phyloP scores from a whole-genome alignment of 495 filamentous ascomycete species.

The Xylaria acuta region DNA sequence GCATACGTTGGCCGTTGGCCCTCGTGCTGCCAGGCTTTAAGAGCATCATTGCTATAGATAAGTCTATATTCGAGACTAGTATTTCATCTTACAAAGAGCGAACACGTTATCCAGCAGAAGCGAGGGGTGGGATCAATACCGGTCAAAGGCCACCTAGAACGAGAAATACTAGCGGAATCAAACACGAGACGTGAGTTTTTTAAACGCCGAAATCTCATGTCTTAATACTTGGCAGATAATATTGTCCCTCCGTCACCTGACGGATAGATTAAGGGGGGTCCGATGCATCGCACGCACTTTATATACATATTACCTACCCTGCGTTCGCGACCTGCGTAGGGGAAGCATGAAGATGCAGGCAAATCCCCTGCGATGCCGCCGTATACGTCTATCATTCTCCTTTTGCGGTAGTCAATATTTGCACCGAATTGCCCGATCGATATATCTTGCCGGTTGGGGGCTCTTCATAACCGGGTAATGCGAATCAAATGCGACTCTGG shows the following conservation, averaged over 20 bases:
- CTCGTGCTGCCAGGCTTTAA: not conserved
- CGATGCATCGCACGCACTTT: not conserved
- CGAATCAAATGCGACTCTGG: constrained; percentile 1
- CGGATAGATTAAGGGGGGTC: not conserved
- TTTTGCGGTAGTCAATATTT: not conserved
- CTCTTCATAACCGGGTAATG: constrained; percentile 13
- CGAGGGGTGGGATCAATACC: not conserved
- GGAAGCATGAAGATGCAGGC: too few species aligned
- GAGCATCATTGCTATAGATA: not conserved
- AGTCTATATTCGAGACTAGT: too few species aligned
- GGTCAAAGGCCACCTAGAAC: not conserved
- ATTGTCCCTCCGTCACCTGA: not conserved
- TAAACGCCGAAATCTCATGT: not conserved
- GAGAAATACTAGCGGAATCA: not conserved
- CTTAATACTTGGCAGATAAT: not conserved
- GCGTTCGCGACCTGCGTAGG: too few species aligned
- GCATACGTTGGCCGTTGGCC: not conserved
- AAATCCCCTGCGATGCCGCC: not conserved
- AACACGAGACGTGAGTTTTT: not conserved
- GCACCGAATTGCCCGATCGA: constrained; percentile 17
- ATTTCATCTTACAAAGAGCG: too few species aligned
- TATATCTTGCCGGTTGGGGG: not conserved
- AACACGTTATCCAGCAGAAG: too few species aligned
- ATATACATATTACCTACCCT: not conserved
- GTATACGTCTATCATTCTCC: not conserved